A percentile compares a stretch with the other conserved stretches of the same genome.
phyloP scores from a whole-genome alignment of 805 yeast species.

The Hermanozyma aechmeae region DNA sequence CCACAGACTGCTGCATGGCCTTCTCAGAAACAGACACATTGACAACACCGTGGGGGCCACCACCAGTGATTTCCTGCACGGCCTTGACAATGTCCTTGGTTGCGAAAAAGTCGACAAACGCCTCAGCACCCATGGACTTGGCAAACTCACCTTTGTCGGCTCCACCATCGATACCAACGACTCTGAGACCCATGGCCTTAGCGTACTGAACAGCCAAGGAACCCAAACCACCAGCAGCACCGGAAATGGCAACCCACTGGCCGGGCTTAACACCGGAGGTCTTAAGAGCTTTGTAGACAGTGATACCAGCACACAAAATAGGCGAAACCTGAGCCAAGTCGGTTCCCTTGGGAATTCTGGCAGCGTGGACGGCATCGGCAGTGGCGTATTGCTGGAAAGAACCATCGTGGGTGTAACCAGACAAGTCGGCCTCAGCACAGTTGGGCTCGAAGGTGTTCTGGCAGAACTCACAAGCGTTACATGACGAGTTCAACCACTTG shows the following conservation, averaged over 20 bases:
- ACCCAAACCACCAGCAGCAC: conserved; percentile 82
- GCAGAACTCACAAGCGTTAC: conserved; percentile 34
- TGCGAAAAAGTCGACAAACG: conserved; percentile 48
- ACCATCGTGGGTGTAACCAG: conserved; percentile 71
- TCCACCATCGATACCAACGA: conserved; percentile 68
- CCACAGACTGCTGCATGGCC: conserved; percentile 10
- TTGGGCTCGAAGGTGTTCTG: conserved; percentile 35
- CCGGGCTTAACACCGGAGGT: conserved; percentile 51
- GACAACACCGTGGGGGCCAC: conserved; percentile 45
- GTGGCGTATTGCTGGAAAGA: conserved; percentile 62
- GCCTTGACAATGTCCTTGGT: conserved; percentile 42
- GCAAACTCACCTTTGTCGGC: conserved; percentile 45
- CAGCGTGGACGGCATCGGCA: conserved; percentile 58
- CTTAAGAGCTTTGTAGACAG: conserved; percentile 61
- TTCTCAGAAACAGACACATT: conserved; percentile 1
- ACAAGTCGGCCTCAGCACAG: conserved; percentile 58
- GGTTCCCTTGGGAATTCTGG: conserved; percentile 45
- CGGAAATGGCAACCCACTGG: conserved; percentile 67
- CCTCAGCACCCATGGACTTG: conserved; percentile 54
- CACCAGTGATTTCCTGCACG: conserved; percentile 36
- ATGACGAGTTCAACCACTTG: conserved; percentile 40
- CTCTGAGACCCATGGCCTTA: conserved; percentile 62
- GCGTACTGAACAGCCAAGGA: conserved; percentile 70
- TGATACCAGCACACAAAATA: conserved; percentile 59
- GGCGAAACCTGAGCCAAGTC: conserved; percentile 52